These are phyloP conservation scores for Talaromyces ruber DNA, from an alignment of 495 filamentous ascomycete species.

Conservation along the genomic window DNA sequence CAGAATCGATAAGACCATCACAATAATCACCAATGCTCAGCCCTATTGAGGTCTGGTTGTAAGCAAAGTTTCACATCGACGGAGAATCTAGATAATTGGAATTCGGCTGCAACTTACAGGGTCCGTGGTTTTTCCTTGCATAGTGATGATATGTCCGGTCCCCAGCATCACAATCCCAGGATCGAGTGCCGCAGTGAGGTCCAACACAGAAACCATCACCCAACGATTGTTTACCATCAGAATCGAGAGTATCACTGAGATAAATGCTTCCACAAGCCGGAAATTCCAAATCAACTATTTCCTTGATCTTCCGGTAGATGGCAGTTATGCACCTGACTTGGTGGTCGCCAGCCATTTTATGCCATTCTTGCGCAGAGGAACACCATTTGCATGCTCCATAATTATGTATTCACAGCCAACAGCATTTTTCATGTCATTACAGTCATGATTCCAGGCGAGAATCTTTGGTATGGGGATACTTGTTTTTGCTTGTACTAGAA, in stretches of 20 bases:
- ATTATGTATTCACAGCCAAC: slow-evolving; percentile 39
- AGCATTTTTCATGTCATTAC: slow-evolving; percentile 18
- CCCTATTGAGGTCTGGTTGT: too few species aligned
- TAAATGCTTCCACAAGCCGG: slow-evolving; percentile 34
- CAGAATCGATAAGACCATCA: slow-evolving; percentile 28
- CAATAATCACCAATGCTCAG: slow-evolving; percentile 19
- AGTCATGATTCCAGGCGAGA: slow-evolving; percentile 36
- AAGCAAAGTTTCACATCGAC: too few species aligned
- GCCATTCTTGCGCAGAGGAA: slow-evolving; percentile 28
- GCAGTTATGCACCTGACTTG: slow-evolving; percentile 24
- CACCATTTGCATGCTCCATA: slow-evolving; percentile 29
- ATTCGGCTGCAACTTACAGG: slow-evolving; percentile 23
- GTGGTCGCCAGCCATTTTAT: slow-evolving; percentile 23
- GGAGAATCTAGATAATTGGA: slow-evolving; percentile 6
- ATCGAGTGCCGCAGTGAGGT: slow-evolving; percentile 29
- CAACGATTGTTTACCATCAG: slow-evolving; percentile 12
- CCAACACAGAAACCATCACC: slow-evolving; percentile 27
- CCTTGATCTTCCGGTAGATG: slow-evolving; percentile 21
- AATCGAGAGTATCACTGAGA: slow-evolving; percentile 9
- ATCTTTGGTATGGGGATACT: slow-evolving; percentile 31
- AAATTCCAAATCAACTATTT: slow-evolving; percentile 26
- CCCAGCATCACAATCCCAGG: slow-evolving; percentile 26
- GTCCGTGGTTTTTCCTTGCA: slow-evolving; percentile 19
- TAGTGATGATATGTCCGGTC: slow-evolving; percentile 15
- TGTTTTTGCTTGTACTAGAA: slow-evolving; percentile 26